These are phyloP conservation scores for Pseudozyma thailandica DNA, from an alignment of 1,284 basidiomycete genomes.

Conservation along the genomic window DNA sequence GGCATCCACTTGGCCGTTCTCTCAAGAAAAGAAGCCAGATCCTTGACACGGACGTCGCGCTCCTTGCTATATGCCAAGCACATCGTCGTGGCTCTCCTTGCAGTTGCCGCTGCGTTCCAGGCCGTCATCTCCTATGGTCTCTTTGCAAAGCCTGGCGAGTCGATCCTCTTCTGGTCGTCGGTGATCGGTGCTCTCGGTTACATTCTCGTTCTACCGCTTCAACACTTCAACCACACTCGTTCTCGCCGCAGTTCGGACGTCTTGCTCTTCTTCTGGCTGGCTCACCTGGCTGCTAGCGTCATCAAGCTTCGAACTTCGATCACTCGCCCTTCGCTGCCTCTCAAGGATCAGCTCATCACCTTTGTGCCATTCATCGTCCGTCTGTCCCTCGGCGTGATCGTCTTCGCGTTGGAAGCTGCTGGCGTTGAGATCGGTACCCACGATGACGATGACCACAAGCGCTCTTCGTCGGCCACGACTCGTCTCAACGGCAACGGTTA, in stretches of 20 bases:
- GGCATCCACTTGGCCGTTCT: constrained; percentile 34
- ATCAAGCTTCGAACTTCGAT: constrained; percentile 72
- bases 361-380: constrained; percentile 57
- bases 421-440: constrained; percentile 53
- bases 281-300: constrained; percentile 73
- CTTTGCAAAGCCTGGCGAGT: constrained; percentile 38
- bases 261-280: constrained; percentile 85
- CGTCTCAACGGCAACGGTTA: constrained; percentile 30
- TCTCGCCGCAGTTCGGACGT: constrained; percentile 79
- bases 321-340: constrained; percentile 39
- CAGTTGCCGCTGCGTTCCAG: constrained; percentile 72
- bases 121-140: constrained; percentile 67
- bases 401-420: constrained; percentile 57
- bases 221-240: constrained; percentile 78
- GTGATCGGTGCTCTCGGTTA: constrained; percentile 39
- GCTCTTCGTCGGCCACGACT: not conserved
- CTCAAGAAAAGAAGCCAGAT: constrained; percentile 17
- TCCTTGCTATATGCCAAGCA: constrained; percentile 55
- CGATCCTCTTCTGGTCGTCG: constrained; percentile 46
- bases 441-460: constrained; percentile 16
- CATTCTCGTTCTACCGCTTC: constrained; percentile 61
- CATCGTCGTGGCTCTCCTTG: constrained; percentile 74
- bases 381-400: constrained; percentile 42
- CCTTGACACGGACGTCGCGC: constrained; percentile 43
- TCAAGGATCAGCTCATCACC: constrained; percentile 41